Percentiles rank a stretch among this genome's conserved stretches.
Conservation (phyloP, 1,139 yeast genomes). For the Saccharomycopsis phalli region DNA sequence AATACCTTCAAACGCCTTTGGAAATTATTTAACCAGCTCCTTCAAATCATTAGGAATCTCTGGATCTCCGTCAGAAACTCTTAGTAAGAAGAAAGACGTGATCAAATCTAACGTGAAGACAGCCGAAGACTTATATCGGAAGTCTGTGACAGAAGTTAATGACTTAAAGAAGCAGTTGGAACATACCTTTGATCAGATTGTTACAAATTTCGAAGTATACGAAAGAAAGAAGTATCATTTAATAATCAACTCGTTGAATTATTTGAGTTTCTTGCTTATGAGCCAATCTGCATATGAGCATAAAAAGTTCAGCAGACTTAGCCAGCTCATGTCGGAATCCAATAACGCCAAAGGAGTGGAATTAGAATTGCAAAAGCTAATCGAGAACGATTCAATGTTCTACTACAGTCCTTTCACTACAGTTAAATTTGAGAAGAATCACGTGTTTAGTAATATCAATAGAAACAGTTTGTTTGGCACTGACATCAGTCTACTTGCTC, state of each 20-base stretch:
- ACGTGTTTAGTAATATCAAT: conserved; percentile 2
- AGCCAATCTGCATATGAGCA: conserved; percentile 20
- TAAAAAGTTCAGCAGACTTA: conserved; percentile 16
- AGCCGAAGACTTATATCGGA: conserved; percentile 12
- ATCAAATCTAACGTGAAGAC: conserved; percentile 3
- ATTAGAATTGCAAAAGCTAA: conserved; percentile 9
- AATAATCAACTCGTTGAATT: conserved; percentile 17
- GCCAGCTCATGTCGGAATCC: conserved; percentile 12
- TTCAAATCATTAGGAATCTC: conserved; percentile 15
- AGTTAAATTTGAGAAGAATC: conserved; percentile 16
- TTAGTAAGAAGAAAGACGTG: conserved; percentile 11
- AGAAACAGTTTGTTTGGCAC: conserved; percentile 14
- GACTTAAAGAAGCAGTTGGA: conserved; percentile 11
- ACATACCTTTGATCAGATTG: conserved; percentile 5
- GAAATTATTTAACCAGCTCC: conserved; percentile 14
- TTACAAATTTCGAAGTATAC: conserved; percentile 10
- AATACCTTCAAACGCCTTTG: neutral
- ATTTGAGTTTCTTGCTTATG: conserved; percentile 20
- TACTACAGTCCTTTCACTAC: conserved; percentile 15
- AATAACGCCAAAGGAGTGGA: conserved; percentile 13
- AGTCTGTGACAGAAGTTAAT: conserved; percentile 6
- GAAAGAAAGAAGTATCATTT: conserved; percentile 11
- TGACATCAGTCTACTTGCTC: conserved; percentile 19
- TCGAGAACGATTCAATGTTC: conserved; percentile 9
- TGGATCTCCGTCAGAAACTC: conserved; percentile 12